Evolutionary conservation across 352 stramenopile genomes (phyloP).

Genomic region (Thalassiosira delicatula): DNA sequence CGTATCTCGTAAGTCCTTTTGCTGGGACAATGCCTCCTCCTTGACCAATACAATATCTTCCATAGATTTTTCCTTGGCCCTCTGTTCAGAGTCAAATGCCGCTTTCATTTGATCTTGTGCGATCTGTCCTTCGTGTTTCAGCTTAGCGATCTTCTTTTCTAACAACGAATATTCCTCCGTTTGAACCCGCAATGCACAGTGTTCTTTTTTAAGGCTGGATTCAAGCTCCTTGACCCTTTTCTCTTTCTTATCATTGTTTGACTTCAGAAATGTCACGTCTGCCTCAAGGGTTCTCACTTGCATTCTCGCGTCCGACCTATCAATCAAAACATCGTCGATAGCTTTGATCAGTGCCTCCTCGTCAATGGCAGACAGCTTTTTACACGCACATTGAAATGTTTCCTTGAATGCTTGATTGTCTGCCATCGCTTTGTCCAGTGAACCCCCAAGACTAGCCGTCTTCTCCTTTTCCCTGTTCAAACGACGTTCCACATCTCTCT

Average conservation of each 20-base stretch:
- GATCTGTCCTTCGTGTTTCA: slow-evolving; percentile 30
- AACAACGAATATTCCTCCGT: slow-evolving; percentile 36
- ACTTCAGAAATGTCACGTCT: slow-evolving; percentile 40
- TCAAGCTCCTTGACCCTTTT: slow-evolving; percentile 22
- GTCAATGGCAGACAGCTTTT: slow-evolving; percentile 40
- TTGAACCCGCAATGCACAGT: slow-evolving; percentile 25
- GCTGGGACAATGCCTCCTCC: slow-evolving; percentile 32
- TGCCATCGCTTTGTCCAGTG: slow-evolving; percentile 22
- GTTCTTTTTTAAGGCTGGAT: slow-evolving; percentile 28
- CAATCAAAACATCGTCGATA: slow-evolving; percentile 55
- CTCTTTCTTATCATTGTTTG: slow-evolving; percentile 25
- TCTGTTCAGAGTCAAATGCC: slow-evolving; percentile 33
- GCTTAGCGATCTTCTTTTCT: slow-evolving; percentile 18
- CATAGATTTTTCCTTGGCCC: slow-evolving; percentile 33
- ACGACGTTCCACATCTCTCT: slow-evolving; percentile 40
- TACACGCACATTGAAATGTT: slow-evolving; percentile 27
- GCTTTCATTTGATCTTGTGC: slow-evolving; percentile 50
- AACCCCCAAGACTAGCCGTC: slow-evolving; percentile 30
- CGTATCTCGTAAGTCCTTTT: slow-evolving; percentile 27
- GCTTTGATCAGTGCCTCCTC: slow-evolving; percentile 41
- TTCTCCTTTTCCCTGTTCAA: slow-evolving; percentile 44
- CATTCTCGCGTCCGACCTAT: slow-evolving; percentile 37
- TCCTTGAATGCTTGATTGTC: slow-evolving; percentile 22
- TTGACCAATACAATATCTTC: slow-evolving; percentile 42
- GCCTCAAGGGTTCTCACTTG: slow-evolving; percentile 46